phyloP scores from a whole-genome alignment of 768 basidiomycete species.

The Trametes cubensis region DNA sequence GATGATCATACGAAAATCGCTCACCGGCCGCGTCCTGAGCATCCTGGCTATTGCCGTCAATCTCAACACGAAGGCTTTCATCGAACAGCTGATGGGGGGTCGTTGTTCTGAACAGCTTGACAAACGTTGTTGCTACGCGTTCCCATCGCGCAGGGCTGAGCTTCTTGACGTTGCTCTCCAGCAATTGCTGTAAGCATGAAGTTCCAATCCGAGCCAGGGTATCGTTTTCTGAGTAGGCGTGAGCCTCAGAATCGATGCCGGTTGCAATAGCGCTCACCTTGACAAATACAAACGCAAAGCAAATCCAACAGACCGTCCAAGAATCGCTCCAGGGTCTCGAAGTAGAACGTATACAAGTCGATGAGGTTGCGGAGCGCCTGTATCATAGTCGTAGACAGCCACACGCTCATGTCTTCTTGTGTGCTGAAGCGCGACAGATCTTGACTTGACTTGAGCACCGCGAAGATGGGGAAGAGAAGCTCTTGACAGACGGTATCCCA shows the following conservation, averaged over 20 bases:
- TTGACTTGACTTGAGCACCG: conserved; percentile 90
- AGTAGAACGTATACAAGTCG: conserved; percentile 94
- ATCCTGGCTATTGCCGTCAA: conserved; percentile 62
- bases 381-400: conserved; percentile 99
- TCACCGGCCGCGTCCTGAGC: conserved; percentile 48
- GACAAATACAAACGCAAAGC: conserved; percentile 95
- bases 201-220: conserved; percentile 97
- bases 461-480: conserved; percentile 97
- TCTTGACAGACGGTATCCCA: conserved; percentile 99
- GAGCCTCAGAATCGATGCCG: neutral
- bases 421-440: conserved; percentile 92
- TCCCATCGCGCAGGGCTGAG: conserved; percentile 88
- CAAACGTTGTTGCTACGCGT: conserved; percentile 87
- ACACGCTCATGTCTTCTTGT: conserved; percentile 99
- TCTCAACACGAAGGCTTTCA: conserved; percentile 83
- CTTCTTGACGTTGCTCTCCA: conserved; percentile 91
- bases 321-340: conserved; percentile 85
- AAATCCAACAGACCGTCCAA: conserved; percentile 93
- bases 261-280: conserved; percentile 61
- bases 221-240: conserved; percentile 77
- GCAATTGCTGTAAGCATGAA: conserved; percentile 92
- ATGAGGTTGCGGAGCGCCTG: conserved; percentile 95
- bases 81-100: conserved; percentile 98
- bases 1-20: neutral
- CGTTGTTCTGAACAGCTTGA: conserved; percentile 95